Evolutionary conservation across 169 alveolate species (phyloP), one percentile per base, ranked within the genome.

Genomic region (Besnoitia besnoiti): DNA sequence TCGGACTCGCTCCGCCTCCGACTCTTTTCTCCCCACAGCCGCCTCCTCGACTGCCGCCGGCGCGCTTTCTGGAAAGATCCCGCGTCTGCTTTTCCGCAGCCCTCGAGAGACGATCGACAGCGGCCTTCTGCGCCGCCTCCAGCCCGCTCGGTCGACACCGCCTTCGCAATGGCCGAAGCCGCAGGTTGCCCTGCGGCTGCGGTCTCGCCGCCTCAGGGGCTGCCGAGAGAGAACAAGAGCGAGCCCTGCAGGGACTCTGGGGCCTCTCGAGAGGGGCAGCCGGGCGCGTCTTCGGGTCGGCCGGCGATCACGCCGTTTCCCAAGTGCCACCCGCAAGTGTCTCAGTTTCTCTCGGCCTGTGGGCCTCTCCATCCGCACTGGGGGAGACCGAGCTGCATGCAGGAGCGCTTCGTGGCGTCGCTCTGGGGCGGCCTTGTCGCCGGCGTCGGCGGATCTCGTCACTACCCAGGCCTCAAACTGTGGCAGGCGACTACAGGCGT

Each of bases 341-440:
- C 94, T 0, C 94, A 82, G n/a, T 91, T 91, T 46, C 76, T 85
- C 91, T 14, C 91, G 21, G 88, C 90, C 39, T 91, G 94, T 30
- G 94, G 94, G 35, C 91, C 91, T 30, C 90, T 91, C 2, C 94
- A 91, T 46, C 94, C 94, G 0, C 91, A 89, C 7, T 91, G 85
- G 77, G 94, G 85, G 62, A 79, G 94, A 33, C 91, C 85, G 59
- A 89, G 80, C 76, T 89, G 84, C 30, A 80, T 89, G 24, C 47
- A 80, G n/a, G 73, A 35, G 44, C 94, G 87, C 8, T 91, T 91
- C 55, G 59, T 35, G 44, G 80, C 85, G 50, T 40, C 85, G 42
- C 84, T 91, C 42, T 91, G 94, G 94, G 94, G 94, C 30, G 94
- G 94, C 61, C 94, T 91, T 37, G 94, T 91, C 39, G 94, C 76